These are phyloP conservation scores for Bryoglossum gracile DNA, from an alignment of 495 filamentous ascomycete genomes.

Conservation along the genomic window DNA sequence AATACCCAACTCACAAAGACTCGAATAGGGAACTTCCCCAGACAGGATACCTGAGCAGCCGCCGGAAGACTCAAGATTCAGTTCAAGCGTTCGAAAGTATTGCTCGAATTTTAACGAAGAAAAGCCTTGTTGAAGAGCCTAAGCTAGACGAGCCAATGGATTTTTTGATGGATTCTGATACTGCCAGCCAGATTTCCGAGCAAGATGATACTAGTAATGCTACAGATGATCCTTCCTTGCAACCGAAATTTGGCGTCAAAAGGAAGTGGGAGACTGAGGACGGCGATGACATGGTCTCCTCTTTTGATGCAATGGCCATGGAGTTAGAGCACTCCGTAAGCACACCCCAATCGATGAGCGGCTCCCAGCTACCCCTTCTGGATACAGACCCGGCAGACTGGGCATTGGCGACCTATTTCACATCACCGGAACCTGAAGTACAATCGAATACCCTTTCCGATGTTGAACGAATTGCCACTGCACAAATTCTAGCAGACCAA, in stretches of 20 bases:
- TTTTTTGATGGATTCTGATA: constrained; percentile 37
- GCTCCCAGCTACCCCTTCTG: constrained; percentile 29
- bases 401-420: constrained; percentile 41
- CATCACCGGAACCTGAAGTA: constrained; percentile 41
- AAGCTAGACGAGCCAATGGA: constrained; percentile 16
- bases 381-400: constrained; percentile 33
- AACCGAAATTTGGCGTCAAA: constrained; percentile 12
- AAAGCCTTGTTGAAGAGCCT: not conserved
- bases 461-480: constrained; percentile 47
- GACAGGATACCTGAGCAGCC: constrained; percentile 34
- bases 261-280: constrained; percentile 20
- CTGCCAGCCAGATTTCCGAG: constrained; percentile 39
- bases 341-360: constrained; percentile 19
- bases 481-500: constrained; percentile 57
- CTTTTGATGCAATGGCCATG: constrained; percentile 21
- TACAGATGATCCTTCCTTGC: constrained; percentile 29
- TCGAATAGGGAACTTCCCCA: constrained; percentile 28
- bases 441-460: constrained; percentile 33
- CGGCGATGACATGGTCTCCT: constrained; percentile 16
- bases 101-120: constrained; percentile 3
- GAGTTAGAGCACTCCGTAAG: constrained; percentile 18
- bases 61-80: constrained; percentile 21
- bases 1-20: constrained; percentile 16
- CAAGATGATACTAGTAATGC: constrained; percentile 41
- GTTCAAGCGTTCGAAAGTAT: constrained; percentile 1